Conservation (phyloP, 192 early-diverging fungal species). For the Nowakowskiella sp. region DNA sequence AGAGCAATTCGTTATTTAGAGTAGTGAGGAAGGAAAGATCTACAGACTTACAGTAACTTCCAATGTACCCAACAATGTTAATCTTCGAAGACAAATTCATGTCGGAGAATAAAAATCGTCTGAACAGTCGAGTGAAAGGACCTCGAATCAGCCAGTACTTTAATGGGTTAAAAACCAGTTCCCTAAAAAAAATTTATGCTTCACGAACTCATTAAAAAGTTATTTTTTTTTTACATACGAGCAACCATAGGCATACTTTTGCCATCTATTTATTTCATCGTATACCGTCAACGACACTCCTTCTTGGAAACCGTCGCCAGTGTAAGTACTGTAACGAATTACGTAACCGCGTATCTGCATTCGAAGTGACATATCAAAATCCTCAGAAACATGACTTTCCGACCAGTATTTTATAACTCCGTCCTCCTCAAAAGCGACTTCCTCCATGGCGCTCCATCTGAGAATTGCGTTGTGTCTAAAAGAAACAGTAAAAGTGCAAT, state of each 20-base stretch:
- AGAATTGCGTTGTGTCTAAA: constrained; percentile 16
- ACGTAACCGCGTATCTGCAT: constrained; percentile 18
- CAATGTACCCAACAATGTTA: constrained; percentile 13
- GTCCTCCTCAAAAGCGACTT: constrained; percentile 21
- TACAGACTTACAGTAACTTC: constrained; percentile 6
- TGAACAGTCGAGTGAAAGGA: constrained; percentile 10
- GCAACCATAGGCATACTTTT: constrained; percentile 22
- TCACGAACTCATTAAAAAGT: neutral
- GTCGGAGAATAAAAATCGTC: constrained; percentile 14
- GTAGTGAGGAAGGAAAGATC: neutral
- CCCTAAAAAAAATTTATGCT: neutral
- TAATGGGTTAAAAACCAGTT: constrained; percentile 14
- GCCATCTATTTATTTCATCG: constrained; percentile 16
- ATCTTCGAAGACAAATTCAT: constrained; percentile 11
- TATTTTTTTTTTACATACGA: neutral
- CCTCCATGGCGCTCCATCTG: constrained; percentile 14
- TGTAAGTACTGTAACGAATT: constrained; percentile 12
- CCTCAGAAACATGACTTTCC: constrained; percentile 16
- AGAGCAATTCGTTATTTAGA: neutral
- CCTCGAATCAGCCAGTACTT: constrained; percentile 7
- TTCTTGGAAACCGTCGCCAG: constrained; percentile 19
- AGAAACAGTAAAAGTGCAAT: neutral
- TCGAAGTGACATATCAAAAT: constrained; percentile 19
- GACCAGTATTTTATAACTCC: constrained; percentile 17
- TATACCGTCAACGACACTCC: constrained; percentile 18